Evolutionary conservation across 1,284 basidiomycete species (phyloP).

Genomic region (Neotropicomus parvogracilis): DNA sequence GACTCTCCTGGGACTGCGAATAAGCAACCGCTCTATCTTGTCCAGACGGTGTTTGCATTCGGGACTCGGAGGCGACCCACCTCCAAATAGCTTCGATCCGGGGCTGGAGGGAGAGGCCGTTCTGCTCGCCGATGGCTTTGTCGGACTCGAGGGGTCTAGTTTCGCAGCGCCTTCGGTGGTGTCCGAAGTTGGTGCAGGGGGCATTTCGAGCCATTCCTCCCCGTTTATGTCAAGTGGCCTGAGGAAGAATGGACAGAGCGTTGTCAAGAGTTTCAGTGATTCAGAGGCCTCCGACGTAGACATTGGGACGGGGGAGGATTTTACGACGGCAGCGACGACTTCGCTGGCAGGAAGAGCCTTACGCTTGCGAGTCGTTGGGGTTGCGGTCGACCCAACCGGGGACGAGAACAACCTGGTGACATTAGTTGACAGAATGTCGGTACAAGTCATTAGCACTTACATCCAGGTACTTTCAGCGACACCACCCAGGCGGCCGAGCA

Average conservation of each 20-base stretch:
- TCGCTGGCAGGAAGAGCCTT: conserved; percentile 62
- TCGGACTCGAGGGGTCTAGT: conserved; percentile 29
- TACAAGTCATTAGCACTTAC: conserved; percentile 39
- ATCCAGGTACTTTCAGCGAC: conserved; percentile 87
- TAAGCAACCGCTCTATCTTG: conserved; percentile 56
- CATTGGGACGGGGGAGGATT: conserved; percentile 75
- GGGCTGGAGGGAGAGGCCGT: conserved; percentile 33
- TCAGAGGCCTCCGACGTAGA: conserved; percentile 72
- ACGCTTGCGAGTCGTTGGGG: conserved; percentile 59
- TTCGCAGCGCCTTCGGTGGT: conserved; percentile 12
- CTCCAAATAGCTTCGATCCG: conserved; percentile 28
- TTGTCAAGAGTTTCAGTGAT: conserved; percentile 60
- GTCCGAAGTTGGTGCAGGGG: conserved; percentile 38
- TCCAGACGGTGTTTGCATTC: conserved; percentile 41
- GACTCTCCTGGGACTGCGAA: conserved; percentile 65
- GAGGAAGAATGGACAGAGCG: conserved; percentile 76
- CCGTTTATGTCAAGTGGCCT: conserved; percentile 56
- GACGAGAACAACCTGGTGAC: conserved; percentile 59
- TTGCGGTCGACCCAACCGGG: conserved; percentile 46
- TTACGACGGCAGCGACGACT: conserved; percentile 62
- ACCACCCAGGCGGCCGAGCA: conserved; percentile 70
- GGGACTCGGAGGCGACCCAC: conserved; percentile 33
- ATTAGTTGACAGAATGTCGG: neutral
- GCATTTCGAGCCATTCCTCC: conserved; percentile 83
- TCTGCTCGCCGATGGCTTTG: conserved; percentile 35